A percentile compares a stretch with the other conserved stretches of the same genome.
Evolutionary conservation across 176 grass and related monocot species (phyloP).

Genomic region (Ampelocalamus luodianensis): DNA sequence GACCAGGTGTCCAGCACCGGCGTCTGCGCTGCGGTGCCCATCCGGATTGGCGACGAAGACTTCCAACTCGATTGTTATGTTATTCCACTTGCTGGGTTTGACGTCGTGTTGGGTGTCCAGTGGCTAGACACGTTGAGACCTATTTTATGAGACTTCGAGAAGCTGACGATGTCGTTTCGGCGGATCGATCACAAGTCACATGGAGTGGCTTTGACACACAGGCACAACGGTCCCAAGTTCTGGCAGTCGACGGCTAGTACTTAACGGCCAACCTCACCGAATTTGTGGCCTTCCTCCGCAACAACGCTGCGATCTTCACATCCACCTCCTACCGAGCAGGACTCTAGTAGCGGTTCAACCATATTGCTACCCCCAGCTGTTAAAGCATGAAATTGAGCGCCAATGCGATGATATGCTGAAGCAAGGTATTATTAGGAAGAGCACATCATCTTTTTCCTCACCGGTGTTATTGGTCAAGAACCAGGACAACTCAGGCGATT

Average conservation of each 20-base stretch:
- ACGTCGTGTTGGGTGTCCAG: background rate
- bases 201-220: rapidly evolving
- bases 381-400: background rate
- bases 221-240: no score
- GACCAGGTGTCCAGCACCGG: background rate
- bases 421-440: background rate
- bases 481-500: no score
- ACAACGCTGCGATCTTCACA: rapidly evolving
- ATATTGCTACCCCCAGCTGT: background rate
- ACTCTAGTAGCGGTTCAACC: rapidly evolving
- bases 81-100: background rate
- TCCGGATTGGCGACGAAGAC: background rate
- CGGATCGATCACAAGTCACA: background rate
- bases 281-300: background rate
- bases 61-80: background rate
- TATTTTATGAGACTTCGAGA: background rate
- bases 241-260: no score
- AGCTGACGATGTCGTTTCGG: background rate
- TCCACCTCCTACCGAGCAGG: rapidly evolving
- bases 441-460: no score
- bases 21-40: background rate
- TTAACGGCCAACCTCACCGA: no score
- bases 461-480: no score
- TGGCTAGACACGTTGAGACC: background rate
- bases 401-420: background rate